Percentiles rank a stretch among this genome's conserved stretches.
Evolutionary conservation across 1,284 basidiomycete genomes (phyloP).

Genomic region (Moesziomyces sp.): DNA sequence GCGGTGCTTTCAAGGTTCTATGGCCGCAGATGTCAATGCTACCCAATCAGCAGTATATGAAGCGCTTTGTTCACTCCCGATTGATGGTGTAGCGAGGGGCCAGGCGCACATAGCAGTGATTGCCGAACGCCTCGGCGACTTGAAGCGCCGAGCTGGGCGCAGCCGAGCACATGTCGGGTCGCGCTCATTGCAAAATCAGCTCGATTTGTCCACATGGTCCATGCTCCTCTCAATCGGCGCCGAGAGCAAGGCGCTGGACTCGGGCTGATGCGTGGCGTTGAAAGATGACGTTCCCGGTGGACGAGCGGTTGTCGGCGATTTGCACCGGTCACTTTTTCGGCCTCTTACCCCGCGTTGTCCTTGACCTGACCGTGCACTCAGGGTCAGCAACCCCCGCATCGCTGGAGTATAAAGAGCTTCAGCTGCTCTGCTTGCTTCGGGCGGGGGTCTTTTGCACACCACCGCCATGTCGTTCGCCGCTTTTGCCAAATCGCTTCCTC

Average conservation of each 20-base stretch:
- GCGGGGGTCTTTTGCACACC: too few relatives aligned
- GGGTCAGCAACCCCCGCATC: too few relatives aligned
- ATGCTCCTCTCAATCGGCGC: not conserved
- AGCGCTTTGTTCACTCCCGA: too few relatives aligned
- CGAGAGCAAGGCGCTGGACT: too few relatives aligned
- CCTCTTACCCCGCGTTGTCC: too few relatives aligned
- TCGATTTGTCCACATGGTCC: not conserved
- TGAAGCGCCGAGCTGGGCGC: not conserved
- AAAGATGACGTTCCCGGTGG: too few relatives aligned
- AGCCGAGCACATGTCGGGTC: not conserved
- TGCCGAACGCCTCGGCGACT: not conserved
- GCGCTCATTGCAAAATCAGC: not conserved
- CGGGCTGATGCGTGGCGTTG: too few relatives aligned
- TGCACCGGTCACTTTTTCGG: too few relatives aligned
- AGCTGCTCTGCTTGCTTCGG: not conserved
- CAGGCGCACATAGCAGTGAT: not conserved
- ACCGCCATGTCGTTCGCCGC: slow-evolving; percentile 40
- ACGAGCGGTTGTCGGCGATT: too few relatives aligned
- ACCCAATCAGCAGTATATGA: too few relatives aligned
- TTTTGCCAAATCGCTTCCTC: slow-evolving; percentile 45
- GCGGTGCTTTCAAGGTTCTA: slow-evolving; percentile 82
- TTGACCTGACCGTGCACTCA: too few relatives aligned
- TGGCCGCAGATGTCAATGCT: slow-evolving; percentile 74
- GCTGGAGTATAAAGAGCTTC: not conserved
- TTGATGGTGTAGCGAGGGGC: not conserved